Base-by-base conservation (phyloP, 257 asterid species). In the Salvia splendens region DNA sequence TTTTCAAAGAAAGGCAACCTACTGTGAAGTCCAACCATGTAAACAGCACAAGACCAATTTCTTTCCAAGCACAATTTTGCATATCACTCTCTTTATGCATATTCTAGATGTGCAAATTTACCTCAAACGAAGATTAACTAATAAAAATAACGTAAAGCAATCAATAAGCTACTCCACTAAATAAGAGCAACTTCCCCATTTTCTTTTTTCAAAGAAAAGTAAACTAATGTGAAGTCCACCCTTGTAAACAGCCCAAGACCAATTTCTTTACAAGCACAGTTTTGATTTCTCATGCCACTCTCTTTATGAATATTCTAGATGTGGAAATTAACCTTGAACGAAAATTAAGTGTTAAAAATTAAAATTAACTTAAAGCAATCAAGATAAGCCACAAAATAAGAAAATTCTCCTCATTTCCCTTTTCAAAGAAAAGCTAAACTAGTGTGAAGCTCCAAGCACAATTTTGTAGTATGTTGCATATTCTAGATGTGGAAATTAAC, bases 401-500 rank as follows among this genome's bases (percentile, higher is more conserved):
- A 67, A 42, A 43, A 46, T 58, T 43, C 30, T 33, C 24, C 38
- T 47, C 28, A 11, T 36, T 10, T 32, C 30, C 56, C n/a, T 32
- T n/a, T 33, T 12, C 11, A 11, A 54, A 14, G 32, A 68, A 28
- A 51, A 38, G 1, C 30, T 40, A 40, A 43, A 35, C 12, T 61
- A 64, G 42, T 28, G 38, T 49, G 65, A 69, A 69, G 48, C 1
- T 24, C 30, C 30, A 41, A 73, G 43, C 51, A 75, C 64, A 58
- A 73, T 69, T 40, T 56, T 52, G 30, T 20, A 20, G 73, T 60
- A 77, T 54, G 70, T 62, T 24, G 30, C 70, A 66, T 65, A 77
- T 33, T 66, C 69, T 68, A 70, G 57, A 60, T 70, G 61, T 5
- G 15, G 41, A 51, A 73, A 68, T 24, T 58, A 52, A 55, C 11